Percentiles rank a stretch among this genome's conserved stretches.
These are phyloP conservation scores for Fusarium clavum DNA, from an alignment of 2,329 filamentous ascomycete species.

Conservation along the genomic window DNA sequence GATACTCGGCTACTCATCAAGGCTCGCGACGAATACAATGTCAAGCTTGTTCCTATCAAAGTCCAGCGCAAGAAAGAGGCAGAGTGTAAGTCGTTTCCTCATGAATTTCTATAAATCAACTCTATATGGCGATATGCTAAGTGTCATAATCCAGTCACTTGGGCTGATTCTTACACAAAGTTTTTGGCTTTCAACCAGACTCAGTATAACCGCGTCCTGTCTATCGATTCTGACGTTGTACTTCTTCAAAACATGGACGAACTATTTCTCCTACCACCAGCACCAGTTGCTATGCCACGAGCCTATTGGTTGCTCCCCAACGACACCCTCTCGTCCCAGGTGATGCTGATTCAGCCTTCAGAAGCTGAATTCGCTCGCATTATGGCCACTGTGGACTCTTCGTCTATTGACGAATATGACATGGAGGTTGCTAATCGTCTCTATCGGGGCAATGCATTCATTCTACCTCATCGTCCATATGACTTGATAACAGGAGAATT, in stretches of 20 bases:
- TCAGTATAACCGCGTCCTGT: conserved; percentile 63
- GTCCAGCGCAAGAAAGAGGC: no score
- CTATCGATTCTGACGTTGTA: conserved; percentile 71
- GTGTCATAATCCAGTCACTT: conserved; percentile 53
- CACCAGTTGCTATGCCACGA: conserved; percentile 73
- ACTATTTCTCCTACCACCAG: conserved; percentile 73
- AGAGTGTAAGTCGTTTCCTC: no score
- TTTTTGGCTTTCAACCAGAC: conserved; percentile 76
- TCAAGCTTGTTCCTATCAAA: no score
- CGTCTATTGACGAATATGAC: no score
- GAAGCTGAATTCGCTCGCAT: conserved; percentile 60
- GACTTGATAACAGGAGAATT: no score
- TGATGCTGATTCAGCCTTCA: conserved; percentile 71
- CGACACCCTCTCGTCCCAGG: conserved; percentile 64
- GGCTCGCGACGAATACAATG: no score
- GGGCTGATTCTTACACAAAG: conserved; percentile 75
- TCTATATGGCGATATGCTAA: no score
- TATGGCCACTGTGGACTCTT: conserved; percentile 43
- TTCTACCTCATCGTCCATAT: no score
- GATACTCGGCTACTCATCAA: no score
- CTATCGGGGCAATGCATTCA: no score
- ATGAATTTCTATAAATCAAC: no score
- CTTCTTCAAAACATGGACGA: conserved; percentile 75
- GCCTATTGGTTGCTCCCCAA: conserved; percentile 75
- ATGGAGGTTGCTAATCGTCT: no score